Evolutionary conservation across 2,329 filamentous ascomycete species (phyloP), one percentile per base, ranked within the genome.

Genomic region (Curvularia eragrostidis): DNA sequence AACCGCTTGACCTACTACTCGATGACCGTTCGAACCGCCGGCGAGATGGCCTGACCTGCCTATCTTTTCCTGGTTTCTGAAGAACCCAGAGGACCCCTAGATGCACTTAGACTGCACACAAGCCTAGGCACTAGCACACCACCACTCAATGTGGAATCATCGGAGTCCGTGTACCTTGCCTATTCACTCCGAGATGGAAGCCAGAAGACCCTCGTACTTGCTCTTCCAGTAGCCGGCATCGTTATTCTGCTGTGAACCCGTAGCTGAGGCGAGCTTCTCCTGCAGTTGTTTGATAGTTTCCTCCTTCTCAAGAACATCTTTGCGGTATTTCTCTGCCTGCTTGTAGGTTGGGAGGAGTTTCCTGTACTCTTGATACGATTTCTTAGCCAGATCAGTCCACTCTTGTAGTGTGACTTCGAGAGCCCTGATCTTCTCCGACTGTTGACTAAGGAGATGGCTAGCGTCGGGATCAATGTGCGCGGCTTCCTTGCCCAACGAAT

Each of bases 331-430:
- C 5, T 69, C 66, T 13, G 64, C 69, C 32, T 66, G 41, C 53
- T 65, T 66, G 60, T 58, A 68, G 2, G 36, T 52, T 1, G 69
- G 63, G 5, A 66, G 53, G 52, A 72, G 60, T 0, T 64, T 62
- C 49, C 69, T 66, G 52, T 71, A 74, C 52, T 71, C 62, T 8
- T 56, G 50, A 56, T 72, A 73, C 1, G 69, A 68, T 18, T 53
- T 58, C 71, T 65, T 66, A 7, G 67, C 71, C 0, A 73, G 44
- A 10, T 65, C 49, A 8, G 52, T 64, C 70, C 70, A 73, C 44
- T 67, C 63, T 7, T 56, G 30, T 2, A 66, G 30, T 26, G 53
- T 39, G 2, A 2, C 30, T 49, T 72, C 56, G 15, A 63, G 56
- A 7, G 38, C 38, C 5, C 18, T 15, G 10, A 65, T 63, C 54